phyloP scores from a whole-genome alignment of 2,329 filamentous ascomycete species.

The Botrytis deweyae region DNA sequence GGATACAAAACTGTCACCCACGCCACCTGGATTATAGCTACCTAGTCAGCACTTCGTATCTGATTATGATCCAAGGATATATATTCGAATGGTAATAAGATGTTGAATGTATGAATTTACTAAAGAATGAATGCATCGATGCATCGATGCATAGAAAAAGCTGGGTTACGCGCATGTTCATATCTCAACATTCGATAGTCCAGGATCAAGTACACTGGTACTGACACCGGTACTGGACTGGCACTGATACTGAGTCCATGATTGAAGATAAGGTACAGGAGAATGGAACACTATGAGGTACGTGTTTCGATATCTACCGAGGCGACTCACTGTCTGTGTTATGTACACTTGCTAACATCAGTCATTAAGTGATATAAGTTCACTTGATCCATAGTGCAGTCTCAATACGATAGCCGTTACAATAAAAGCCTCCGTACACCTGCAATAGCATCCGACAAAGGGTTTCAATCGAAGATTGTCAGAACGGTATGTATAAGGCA shows the following conservation, averaged over 20 bases:
- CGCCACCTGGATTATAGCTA: background rate
- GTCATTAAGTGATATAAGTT: background rate
- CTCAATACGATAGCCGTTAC: background rate
- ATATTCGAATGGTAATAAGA: background rate
- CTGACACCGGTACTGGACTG: background rate
- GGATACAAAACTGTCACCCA: background rate
- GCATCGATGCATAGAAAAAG: background rate
- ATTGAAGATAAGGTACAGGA: background rate
- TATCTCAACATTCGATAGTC: background rate
- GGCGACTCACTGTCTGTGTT: background rate
- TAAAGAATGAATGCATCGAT: background rate
- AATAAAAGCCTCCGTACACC: background rate
- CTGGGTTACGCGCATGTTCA: background rate
- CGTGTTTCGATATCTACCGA: background rate
- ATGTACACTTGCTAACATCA: background rate
- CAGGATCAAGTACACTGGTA: too few relatives aligned
- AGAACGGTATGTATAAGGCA: background rate
- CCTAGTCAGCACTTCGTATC: background rate
- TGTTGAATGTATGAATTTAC: background rate
- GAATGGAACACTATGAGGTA: background rate
- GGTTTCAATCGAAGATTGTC: background rate
- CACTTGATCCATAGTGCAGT: background rate
- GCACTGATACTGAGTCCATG: background rate
- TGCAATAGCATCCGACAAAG: background rate
- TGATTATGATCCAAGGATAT: background rate